Evolutionary conservation across 2,329 filamentous ascomycete species (phyloP), one percentile per base, ranked within the genome.

Genomic region (Xylariaceae sp.): DNA sequence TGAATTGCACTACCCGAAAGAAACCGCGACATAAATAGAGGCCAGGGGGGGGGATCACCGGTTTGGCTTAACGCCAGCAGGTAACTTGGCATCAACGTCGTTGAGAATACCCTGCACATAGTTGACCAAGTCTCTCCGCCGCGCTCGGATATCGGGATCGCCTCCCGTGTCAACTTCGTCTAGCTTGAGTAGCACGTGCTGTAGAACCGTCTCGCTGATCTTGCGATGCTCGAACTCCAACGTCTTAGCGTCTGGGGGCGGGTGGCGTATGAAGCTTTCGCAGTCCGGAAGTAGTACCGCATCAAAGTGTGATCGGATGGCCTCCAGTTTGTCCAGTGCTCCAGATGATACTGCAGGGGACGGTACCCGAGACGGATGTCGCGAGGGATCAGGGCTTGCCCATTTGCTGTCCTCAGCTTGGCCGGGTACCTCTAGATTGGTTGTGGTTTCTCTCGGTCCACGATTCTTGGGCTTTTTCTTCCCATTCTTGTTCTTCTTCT

Each of bases 131-230:
- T 85, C 86, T 73, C 88, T 91, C 65, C 89, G 75, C 68, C 76
- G 80, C 9, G 77, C 72, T 58, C 88, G 77, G 30, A 87, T 83
- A 9, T 85, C 83, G 7, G 74, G 69, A 60, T 88, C 82, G 4
- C 87, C 87, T 47, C 86, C 85, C 0, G 85, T 85, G 62, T 92
- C 87, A 2, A 92, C 82, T 27, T 80, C 84, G 67, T 94, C 89
- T 40, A 90, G 71, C 72, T 91, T 92, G 60, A 94, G 72, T 39
- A 92, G 66, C 2, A 91, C 82, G 63, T 91, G 86, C 58, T 86
- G 83, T 76, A 94, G 76, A 40, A 91, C 80, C 3, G 85, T 88
- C 74, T 94, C 89, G 3, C 83, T 85, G 19, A 94, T 70, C 67
- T 81, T 85, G 68, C 86, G 84, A 68, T 92, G 86, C 65, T 91